A percentile compares a stretch with the other conserved stretches of the same genome.
Conservation (phyloP, 805 yeast species). For the Candida yuanshanica region DNA sequence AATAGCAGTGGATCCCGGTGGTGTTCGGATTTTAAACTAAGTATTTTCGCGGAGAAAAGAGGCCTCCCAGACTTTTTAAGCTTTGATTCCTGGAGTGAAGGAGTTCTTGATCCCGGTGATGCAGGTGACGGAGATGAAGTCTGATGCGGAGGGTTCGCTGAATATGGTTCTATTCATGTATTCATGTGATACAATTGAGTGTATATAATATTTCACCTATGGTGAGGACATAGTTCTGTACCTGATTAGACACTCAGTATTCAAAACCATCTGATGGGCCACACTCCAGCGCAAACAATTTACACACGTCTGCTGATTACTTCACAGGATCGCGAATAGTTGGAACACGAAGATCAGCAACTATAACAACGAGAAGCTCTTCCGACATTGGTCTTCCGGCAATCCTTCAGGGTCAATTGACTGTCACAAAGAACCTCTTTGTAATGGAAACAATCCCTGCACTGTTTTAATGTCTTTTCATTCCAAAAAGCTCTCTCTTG, state of each 20-base stretch:
- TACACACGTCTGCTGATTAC: neutral
- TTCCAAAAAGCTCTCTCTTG: too few species aligned
- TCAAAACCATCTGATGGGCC: too few species aligned
- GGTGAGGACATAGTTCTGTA: neutral
- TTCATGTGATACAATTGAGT: too few species aligned
- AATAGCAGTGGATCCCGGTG: too few species aligned
- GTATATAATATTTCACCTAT: too few species aligned
- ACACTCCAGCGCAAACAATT: too few species aligned
- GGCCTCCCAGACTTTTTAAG: neutral
- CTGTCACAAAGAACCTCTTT: neutral
- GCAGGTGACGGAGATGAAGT: neutral
- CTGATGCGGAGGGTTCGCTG: too few species aligned
- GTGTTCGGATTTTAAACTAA: neutral
- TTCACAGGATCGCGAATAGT: neutral
- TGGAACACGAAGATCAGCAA: neutral
- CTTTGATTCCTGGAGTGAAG: neutral
- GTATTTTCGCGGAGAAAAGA: too few species aligned
- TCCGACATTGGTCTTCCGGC: neutral
- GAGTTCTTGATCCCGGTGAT: neutral
- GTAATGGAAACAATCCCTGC: too few species aligned
- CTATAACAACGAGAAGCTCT: neutral
- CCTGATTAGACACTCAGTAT: too few species aligned
- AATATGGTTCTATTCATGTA: too few species aligned
- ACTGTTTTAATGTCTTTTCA: too few species aligned
- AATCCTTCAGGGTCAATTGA: neutral